Evolutionary conservation across 345 rosid species (phyloP).

Genomic region (Passiflora organensis): DNA sequence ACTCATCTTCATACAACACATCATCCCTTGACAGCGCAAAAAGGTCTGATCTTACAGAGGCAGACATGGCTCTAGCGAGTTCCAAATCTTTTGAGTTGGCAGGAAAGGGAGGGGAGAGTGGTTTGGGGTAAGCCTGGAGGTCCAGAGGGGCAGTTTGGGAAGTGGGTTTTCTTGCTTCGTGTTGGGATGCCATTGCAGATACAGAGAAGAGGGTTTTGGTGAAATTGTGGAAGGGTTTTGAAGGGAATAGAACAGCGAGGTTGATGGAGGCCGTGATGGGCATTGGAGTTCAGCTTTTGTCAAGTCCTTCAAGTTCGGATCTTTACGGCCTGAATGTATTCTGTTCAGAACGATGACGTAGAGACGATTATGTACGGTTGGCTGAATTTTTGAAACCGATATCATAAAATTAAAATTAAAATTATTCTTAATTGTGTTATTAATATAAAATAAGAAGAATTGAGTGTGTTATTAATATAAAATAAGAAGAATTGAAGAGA

Average conservation of each 20-base stretch:
- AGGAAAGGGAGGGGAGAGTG: constrained; percentile 71
- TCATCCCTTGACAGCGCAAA: constrained; percentile 40
- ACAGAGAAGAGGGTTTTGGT: constrained; percentile 18
- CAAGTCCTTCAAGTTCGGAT: no score
- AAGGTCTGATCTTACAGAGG: constrained; percentile 69
- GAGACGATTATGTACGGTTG: no score
- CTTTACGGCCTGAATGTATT: no score
- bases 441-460: no score
- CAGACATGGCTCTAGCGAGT: constrained; percentile 67
- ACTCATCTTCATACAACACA: constrained; percentile 71
- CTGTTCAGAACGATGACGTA: no score
- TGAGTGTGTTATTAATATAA: no score
- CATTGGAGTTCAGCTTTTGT: no score
- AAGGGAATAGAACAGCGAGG: constrained; percentile 16
- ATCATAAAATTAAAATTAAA: no score
- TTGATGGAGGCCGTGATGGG: constrained; percentile 8
- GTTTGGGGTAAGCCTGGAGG: constrained; percentile 47
- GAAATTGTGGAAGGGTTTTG: constrained; percentile 17
- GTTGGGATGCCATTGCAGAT: constrained; percentile 24
- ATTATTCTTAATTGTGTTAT: no score
- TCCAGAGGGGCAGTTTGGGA: constrained; percentile 18
- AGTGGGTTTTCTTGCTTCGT: neutral
- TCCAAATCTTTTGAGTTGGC: constrained; percentile 65
- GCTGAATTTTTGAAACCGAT: no score
- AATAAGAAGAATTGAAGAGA: no score